Percentiles rank a stretch among this genome's conserved stretches.
These are phyloP conservation scores for Symbiodinium pilosum DNA, from an alignment of 73 alveolate species.

Conservation along the genomic window DNA sequence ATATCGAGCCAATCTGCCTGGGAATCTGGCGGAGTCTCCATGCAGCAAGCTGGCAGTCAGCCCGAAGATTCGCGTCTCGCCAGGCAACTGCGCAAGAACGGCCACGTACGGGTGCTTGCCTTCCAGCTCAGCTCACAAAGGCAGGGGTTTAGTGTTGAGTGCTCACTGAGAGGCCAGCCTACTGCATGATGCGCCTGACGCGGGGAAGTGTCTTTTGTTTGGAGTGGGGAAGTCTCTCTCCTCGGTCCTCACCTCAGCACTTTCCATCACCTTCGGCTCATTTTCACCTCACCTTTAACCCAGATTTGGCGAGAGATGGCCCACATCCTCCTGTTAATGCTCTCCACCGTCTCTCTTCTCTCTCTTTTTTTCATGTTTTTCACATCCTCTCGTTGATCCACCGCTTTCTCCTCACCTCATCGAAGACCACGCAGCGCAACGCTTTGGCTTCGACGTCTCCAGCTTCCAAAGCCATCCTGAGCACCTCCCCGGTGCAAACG, in stretches of 20 bases:
- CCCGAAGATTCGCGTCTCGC: conserved; percentile 42
- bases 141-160: no score
- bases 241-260: neutral
- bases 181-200: conserved; percentile 38
- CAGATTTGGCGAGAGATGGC: no score
- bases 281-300: no score
- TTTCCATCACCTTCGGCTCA: neutral
- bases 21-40: neutral
- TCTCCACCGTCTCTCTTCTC: no score
- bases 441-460: neutral
- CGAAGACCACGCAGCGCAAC: conserved; percentile 50
- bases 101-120: conserved; percentile 80
- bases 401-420: no score
- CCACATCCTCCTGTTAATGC: no score
- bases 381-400: no score
- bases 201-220: no score
- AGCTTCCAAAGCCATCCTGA: conserved; percentile 53
- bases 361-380: no score
- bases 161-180: conserved; percentile 27
- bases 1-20: no score
- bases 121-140: neutral
- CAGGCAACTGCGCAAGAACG: neutral
- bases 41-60: conserved; percentile 84
- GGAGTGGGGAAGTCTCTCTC: neutral
- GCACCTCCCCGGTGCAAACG: conserved; percentile 72